phyloP scores from a whole-genome alignment of 371 early-diverging fungal genomes.

The Edhazardia aedis region DNA sequence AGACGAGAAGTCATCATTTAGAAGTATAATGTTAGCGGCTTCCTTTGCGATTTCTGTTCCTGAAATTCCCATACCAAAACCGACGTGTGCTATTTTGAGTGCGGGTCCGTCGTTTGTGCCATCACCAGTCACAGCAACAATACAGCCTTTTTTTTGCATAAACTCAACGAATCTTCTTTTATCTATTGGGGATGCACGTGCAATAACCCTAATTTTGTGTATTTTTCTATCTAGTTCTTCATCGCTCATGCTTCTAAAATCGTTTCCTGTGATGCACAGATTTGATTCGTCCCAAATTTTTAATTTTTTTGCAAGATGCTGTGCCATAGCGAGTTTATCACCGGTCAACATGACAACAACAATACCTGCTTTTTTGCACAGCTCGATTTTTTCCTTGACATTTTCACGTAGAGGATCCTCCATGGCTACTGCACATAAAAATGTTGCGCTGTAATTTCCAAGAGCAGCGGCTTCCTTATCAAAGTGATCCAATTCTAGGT shows the following conservation, averaged over 20 bases:
- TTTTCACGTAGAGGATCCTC: conserved; percentile 55
- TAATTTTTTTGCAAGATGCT: conserved; percentile 60
- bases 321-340: conserved; percentile 67
- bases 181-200: conserved; percentile 68
- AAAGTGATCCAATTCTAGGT: conserved; percentile 1
- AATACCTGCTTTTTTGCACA: conserved; percentile 55
- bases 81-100: conserved; percentile 73
- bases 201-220: conserved; percentile 64
- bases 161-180: conserved; percentile 65
- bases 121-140: conserved; percentile 81
- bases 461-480: not conserved
- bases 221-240: conserved; percentile 57
- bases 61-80: conserved; percentile 79
- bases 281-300: conserved; percentile 61
- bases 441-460: conserved; percentile 1
- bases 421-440: conserved; percentile 59
- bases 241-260: conserved; percentile 55
- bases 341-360: conserved; percentile 70
- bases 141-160: conserved; percentile 61
- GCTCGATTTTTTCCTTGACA: conserved; percentile 51
- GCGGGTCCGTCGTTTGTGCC: conserved; percentile 88
- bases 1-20: conserved; percentile 66
- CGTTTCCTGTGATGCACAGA: conserved; percentile 62
- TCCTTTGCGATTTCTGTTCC: conserved; percentile 86
- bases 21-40: conserved; percentile 67